phyloP scores from a whole-genome alignment of 768 basidiomycete species.

The Boletellus ananas region DNA sequence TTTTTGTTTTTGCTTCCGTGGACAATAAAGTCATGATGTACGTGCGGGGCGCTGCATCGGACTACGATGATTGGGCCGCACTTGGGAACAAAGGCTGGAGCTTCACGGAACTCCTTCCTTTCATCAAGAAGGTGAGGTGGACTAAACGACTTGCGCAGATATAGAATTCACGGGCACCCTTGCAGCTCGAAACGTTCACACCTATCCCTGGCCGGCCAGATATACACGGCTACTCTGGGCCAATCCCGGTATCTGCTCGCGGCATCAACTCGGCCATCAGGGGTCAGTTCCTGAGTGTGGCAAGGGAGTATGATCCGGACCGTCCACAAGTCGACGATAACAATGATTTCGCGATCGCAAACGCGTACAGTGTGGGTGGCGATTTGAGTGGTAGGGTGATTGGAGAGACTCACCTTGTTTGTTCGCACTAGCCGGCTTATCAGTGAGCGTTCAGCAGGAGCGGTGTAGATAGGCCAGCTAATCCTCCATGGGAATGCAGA shows the following conservation, averaged over 20 bases:
- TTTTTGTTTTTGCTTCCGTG: too few species aligned
- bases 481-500: neutral
- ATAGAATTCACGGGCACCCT: neutral
- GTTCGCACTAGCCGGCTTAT: neutral
- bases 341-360: neutral
- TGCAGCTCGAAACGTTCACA: neutral
- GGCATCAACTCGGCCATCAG: neutral
- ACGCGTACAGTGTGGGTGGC: neutral
- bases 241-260: neutral
- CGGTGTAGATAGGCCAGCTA: neutral
- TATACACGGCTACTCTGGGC: neutral
- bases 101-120: neutral
- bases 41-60: conserved; percentile 55
- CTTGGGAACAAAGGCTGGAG: conserved; percentile 23
- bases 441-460: neutral
- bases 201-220: neutral
- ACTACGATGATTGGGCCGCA: conserved; percentile 58
- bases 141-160: too few species aligned
- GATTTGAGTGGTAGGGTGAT: too few species aligned
- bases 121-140: neutral
- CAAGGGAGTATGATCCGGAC: neutral
- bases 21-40: conserved; percentile 43
- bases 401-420: neutral
- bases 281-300: neutral
- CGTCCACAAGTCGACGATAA: neutral